Base-by-base conservation (phyloP, 352 stramenopile genomes). In the Pythium monospermum region DNA sequence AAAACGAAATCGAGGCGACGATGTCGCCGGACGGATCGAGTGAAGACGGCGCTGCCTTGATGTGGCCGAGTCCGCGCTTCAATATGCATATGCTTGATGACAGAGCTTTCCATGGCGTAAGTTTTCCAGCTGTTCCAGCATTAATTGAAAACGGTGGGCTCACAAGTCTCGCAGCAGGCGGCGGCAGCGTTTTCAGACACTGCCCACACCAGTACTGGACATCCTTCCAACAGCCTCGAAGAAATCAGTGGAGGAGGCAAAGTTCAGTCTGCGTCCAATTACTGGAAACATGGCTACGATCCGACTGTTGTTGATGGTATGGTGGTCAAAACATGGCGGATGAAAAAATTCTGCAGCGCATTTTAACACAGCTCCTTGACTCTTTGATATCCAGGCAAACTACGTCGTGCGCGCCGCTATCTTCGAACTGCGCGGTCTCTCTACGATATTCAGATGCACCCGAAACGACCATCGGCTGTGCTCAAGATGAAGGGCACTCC, bases 371-470 rank as follows among this genome's bases (percentile, higher is more conserved):
- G n/a, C n/a, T n/a, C n/a, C n/a, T 18, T 42, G 19, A 42, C 6
- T 8, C n/a, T 45, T 4, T 11, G 3, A 47, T 4, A n/a, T 22
- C 19, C 54, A 93, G 83, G 66, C 1, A 85, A 90, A 43, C 53
- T 86, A 23, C 71, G 62, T 16, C 78, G 73, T 11, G 61, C 79
- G 12, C 68, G 68, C 8, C 67, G 67, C 6, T 93, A 87, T 56
- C 53, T 93, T 7, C 62, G 70, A 35, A 76, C 76, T 3, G 71
- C 75, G 7, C 65, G 83, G 11, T 67, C 72, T 18, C 46, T 93
- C 22, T 93, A 89, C 39, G 73, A 91, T 30, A 67, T 86, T 39
- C 80, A 91, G 41, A 85, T 72, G 41, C 74, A 87, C 53, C 71
- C 83, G 62, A 91, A 86, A 59, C 62, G 80, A 18, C 80, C 76